Percentiles rank a stretch among this genome's conserved stretches.
Conservation (phyloP, 768 basidiomycete genomes). For the Psilocybe cyanescens region DNA sequence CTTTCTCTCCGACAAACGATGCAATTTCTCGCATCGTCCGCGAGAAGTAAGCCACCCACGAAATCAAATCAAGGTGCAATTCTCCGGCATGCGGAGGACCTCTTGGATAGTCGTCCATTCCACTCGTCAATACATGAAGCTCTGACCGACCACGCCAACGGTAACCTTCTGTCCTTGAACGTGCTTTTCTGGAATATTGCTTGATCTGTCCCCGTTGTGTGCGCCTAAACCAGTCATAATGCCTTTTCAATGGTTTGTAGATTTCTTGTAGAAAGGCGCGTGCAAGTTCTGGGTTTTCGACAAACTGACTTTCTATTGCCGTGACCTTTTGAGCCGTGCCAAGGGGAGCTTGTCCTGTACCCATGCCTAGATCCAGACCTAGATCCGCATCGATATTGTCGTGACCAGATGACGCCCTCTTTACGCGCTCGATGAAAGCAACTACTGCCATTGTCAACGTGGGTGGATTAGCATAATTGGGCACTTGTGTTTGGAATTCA, state of each 20-base stretch:
- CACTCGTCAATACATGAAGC: constrained; percentile 88
- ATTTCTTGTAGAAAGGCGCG: constrained; percentile 75
- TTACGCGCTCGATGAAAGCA: constrained; percentile 82
- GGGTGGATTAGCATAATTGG: constrained; percentile 93
- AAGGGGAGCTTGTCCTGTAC: constrained; percentile 60
- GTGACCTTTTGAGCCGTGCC: constrained; percentile 13
- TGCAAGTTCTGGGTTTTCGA: constrained; percentile 65
- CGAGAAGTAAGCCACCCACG: constrained; percentile 97
- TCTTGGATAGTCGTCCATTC: constrained; percentile 96
- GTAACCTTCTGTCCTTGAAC: constrained; percentile 91
- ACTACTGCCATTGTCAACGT: constrained; percentile 94
- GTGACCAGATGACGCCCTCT: constrained; percentile 32
- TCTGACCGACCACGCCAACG: constrained; percentile 92
- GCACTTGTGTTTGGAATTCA: constrained; percentile 93
- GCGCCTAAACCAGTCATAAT: constrained; percentile 95
- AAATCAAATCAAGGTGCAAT: constrained; percentile 90
- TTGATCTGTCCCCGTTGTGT: constrained; percentile 95
- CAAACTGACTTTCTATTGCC: constrained; percentile 42
- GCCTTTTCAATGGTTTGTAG: constrained; percentile 82
- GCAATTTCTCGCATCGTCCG: constrained; percentile 93
- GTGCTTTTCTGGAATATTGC: constrained; percentile 81
- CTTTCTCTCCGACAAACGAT: constrained; percentile 82
- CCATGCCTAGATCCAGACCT: constrained; percentile 64
- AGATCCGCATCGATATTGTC: constrained; percentile 65
- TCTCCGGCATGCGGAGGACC: constrained; percentile 90